Evolutionary conservation across 202 grass and related monocot species (phyloP).

Genomic region (Setaria italica): DNA sequence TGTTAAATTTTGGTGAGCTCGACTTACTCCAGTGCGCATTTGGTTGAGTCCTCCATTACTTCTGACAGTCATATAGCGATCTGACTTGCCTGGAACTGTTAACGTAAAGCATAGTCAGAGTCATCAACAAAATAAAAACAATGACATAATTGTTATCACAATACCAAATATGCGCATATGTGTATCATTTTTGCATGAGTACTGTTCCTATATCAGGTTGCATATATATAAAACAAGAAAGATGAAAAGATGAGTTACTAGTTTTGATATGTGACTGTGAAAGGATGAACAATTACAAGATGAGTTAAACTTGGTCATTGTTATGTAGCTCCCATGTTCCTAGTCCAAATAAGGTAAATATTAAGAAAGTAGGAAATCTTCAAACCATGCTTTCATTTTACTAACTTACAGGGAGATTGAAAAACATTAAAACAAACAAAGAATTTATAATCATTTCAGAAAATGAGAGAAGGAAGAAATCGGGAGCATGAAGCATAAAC

Average conservation of each 20-base stretch:
- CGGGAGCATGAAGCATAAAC: slow-evolving; percentile 28
- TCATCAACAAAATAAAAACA: not conserved
- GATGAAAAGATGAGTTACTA: too few species aligned
- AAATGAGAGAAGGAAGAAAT: not conserved
- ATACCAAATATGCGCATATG: not conserved
- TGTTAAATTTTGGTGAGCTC: not conserved
- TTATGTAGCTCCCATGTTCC: not conserved
- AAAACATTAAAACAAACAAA: slow-evolving; percentile 21
- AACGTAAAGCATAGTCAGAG: slow-evolving; percentile 42
- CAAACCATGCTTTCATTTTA: not conserved
- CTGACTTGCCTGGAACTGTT: slow-evolving; percentile 59
- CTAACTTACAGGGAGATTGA: slow-evolving; percentile 1
- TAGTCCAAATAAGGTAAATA: slow-evolving; percentile 29
- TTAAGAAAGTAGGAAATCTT: slow-evolving; percentile 1
- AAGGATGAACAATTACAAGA: not conserved
- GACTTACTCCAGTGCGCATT: slow-evolving; percentile 99
- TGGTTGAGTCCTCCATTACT: slow-evolving; percentile 98
- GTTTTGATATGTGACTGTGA: not conserved
- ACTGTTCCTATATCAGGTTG: not conserved
- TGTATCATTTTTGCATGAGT: slow-evolving; percentile 1
- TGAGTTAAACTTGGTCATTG: not conserved
- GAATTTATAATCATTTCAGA: slow-evolving; percentile 16
- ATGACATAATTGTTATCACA: not conserved
- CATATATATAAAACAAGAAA: not conserved
- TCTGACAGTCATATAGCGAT: slow-evolving; percentile 87